phyloP scores from a whole-genome alignment of 805 yeast genomes.

The Metschnikowia matae region DNA sequence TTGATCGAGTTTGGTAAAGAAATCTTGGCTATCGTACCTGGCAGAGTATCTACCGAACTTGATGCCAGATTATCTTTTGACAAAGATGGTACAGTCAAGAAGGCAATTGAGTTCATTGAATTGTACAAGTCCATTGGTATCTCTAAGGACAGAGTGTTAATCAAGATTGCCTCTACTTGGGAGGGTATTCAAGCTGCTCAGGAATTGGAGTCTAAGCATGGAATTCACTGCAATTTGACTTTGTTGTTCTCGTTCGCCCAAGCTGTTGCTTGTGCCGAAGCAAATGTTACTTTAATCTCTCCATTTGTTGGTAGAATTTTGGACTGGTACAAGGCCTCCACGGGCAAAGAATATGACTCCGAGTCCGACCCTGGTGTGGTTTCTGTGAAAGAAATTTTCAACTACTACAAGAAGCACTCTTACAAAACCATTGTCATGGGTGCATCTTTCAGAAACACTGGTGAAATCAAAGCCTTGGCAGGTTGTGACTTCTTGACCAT shows the following conservation, averaged over 20 bases:
- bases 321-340: conserved; percentile 95
- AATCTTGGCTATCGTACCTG: conserved; percentile 93
- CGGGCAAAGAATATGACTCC: conserved; percentile 76
- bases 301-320: conserved; percentile 99
- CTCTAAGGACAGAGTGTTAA: conserved; percentile 82
- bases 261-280: conserved; percentile 99
- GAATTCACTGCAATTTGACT: conserved; percentile 92
- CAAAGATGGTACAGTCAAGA: conserved; percentile 87
- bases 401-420: conserved; percentile 96
- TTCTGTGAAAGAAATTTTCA: conserved; percentile 83
- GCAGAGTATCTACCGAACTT: conserved; percentile 98
- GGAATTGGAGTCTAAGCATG: conserved; percentile 87
- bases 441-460: conserved; percentile 97
- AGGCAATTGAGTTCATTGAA: conserved; percentile 87
- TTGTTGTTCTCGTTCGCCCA: conserved; percentile 91
- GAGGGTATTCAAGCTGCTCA: conserved; percentile 99
- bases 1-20: conserved; percentile 95
- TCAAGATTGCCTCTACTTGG: conserved; percentile 97
- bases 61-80: conserved; percentile 97
- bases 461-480: conserved; percentile 93
- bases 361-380: conserved; percentile 93
- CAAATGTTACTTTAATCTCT: conserved; percentile 89
- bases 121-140: conserved; percentile 85
- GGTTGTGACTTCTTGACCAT: conserved; percentile 97
- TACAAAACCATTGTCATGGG: conserved; percentile 99